A percentile compares a stretch with the other conserved stretches of the same genome.
These are phyloP conservation scores for Botrytis pseudocinerea DNA, from an alignment of 2,329 filamentous ascomycete genomes.

Conservation along the genomic window DNA sequence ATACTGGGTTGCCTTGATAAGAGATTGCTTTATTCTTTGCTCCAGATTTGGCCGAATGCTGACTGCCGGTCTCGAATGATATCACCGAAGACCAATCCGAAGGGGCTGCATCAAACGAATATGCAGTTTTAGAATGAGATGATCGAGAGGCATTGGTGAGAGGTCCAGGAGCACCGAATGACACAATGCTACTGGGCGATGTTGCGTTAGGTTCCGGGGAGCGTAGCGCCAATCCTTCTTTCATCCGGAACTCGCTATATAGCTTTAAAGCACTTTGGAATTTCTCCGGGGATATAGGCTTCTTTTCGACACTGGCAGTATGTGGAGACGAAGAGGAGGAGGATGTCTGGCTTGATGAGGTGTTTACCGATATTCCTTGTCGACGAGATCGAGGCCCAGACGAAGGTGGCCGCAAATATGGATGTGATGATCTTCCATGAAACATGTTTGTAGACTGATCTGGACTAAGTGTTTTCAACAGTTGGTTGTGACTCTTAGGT, in stretches of 20 bases:
- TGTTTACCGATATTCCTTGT: neutral
- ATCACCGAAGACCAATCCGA: slow-evolving; percentile 38
- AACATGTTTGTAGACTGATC: neutral
- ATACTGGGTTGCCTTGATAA: slow-evolving; percentile 35
- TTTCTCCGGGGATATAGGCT: slow-evolving; percentile 34
- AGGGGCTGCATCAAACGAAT: slow-evolving; percentile 24
- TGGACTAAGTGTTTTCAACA: neutral
- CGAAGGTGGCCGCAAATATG: slow-evolving; percentile 11
- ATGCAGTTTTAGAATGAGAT: slow-evolving; percentile 29
- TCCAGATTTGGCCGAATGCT: slow-evolving; percentile 24
- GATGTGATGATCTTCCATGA: neutral
- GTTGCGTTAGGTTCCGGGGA: slow-evolving; percentile 26
- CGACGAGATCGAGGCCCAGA: neutral
- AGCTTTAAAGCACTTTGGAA: slow-evolving; percentile 31
- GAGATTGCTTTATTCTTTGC: slow-evolving; percentile 28
- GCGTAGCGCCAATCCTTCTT: slow-evolving; percentile 32
- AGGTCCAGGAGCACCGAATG: slow-evolving; percentile 26
- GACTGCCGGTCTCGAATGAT: slow-evolving; percentile 34
- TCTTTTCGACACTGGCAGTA: neutral
- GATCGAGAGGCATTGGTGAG: slow-evolving; percentile 30
- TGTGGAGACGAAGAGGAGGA: slow-evolving; percentile 15
- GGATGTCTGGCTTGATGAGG: slow-evolving; percentile 24
- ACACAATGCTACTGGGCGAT: slow-evolving; percentile 22
- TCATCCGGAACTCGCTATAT: slow-evolving; percentile 30
- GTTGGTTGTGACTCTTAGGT: neutral